Percentiles rank a stretch among this genome's conserved stretches.
Conservation (phyloP, 2,329 filamentous ascomycete genomes). For the Plenodomus tracheiphilus region DNA sequence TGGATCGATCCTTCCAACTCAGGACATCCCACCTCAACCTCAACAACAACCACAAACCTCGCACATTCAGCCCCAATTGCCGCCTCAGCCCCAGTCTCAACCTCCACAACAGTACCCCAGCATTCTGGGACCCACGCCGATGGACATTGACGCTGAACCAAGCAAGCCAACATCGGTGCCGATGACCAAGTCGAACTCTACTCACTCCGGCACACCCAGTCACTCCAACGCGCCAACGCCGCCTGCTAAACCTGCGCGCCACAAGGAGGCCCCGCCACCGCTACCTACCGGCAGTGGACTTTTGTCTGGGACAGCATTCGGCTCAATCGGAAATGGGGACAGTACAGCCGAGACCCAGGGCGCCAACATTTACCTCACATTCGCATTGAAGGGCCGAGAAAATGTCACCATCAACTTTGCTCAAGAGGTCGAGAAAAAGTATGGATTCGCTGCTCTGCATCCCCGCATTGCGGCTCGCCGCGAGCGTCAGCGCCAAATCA, state of each 20-base stretch:
- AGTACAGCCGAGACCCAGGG: conserved; percentile 45
- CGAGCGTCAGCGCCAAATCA: conserved; percentile 84
- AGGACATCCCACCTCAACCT: conserved; percentile 26
- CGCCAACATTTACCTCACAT: conserved; percentile 81
- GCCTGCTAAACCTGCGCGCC: conserved; percentile 57
- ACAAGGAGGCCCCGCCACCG: conserved; percentile 61
- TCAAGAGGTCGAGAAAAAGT: conserved; percentile 87
- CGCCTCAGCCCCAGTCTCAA: conserved; percentile 7
- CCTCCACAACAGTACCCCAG: conserved; percentile 13
- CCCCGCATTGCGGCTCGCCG: conserved; percentile 87
- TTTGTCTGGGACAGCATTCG: conserved; percentile 64
- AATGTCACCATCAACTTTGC: conserved; percentile 97
- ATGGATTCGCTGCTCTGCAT: conserved; percentile 92
- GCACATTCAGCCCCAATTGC: conserved; percentile 3
- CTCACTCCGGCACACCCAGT: conserved; percentile 43
- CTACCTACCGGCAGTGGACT: conserved; percentile 66
- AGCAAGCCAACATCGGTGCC: conserved; percentile 29
- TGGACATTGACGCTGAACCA: conserved; percentile 44
- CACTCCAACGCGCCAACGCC: conserved; percentile 57
- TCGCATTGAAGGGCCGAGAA: conserved; percentile 77
- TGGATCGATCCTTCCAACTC: conserved; percentile 31
- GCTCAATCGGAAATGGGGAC: conserved; percentile 53
- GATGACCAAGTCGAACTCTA: conserved; percentile 40
- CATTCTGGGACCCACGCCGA: conserved; percentile 26
- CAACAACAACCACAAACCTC: conserved; percentile 5